A percentile compares a stretch with the other conserved stretches of the same genome.
phyloP scores from a whole-genome alignment of 164 flowering plant genomes.

The Vitis cinerea region DNA sequence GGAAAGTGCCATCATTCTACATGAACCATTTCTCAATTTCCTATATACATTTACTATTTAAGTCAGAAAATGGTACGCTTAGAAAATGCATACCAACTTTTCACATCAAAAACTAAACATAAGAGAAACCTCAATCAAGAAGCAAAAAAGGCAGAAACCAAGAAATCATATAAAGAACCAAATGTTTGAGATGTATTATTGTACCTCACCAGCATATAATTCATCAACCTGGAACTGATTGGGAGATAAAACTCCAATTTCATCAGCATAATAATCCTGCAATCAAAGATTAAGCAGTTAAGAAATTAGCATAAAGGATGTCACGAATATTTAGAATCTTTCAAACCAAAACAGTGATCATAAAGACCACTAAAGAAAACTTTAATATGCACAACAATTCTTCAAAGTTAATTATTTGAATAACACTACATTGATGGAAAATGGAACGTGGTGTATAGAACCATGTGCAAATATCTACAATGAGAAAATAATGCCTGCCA shows the following conservation, averaged over 20 bases:
- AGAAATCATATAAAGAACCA: background rate
- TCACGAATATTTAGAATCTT: background rate
- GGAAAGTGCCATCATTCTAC: too few species aligned
- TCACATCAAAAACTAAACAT: background rate
- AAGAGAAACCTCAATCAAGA: background rate
- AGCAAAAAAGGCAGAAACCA: background rate
- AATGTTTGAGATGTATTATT: constrained; percentile 5
- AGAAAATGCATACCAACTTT: too few species aligned
- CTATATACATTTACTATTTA: too few species aligned
- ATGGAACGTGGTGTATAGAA: background rate
- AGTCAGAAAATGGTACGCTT: too few species aligned
- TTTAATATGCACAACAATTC: background rate
- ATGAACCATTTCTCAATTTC: too few species aligned
- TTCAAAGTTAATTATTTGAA: too few species aligned
- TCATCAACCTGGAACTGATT: constrained; percentile 82
- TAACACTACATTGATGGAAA: too few species aligned
- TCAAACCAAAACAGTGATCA: background rate
- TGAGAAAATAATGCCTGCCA: background rate
- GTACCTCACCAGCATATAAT: constrained; percentile 95
- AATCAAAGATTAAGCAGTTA: background rate
- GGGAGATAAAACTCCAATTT: constrained; percentile 94
- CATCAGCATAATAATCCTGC: constrained; percentile 96
- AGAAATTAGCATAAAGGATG: background rate
- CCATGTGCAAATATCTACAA: background rate
- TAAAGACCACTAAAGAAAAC: background rate